Base-by-base conservation (phyloP, 2,329 filamentous ascomycete genomes). In the Cercospora nicotianae region DNA sequence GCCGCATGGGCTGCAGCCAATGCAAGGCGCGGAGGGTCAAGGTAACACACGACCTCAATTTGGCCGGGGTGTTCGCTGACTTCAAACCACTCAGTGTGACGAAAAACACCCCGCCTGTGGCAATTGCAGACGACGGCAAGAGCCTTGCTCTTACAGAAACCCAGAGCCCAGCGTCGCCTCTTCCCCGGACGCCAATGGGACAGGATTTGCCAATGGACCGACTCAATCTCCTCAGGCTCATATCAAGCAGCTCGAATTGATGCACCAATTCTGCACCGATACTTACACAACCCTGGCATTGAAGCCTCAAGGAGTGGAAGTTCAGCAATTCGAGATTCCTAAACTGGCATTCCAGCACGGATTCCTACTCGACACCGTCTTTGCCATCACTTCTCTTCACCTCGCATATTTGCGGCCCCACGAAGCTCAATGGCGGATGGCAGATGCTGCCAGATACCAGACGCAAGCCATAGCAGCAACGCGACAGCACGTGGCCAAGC, bases 11-110 rank as follows among this genome's bases (percentile, higher is more conserved):
- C 16, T 75, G 73, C 64, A 66, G 68, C 8, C 73, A 74, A 33
- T 76, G 74, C 70, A 76, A 76, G 28, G 66, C 69, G 16, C 68
- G 74, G 28, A 67, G 74, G 58, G 74, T 76, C 28, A 76, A 76
- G 70, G 72, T 73, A 60, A 26, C 48, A 36, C 55, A 36, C 55
- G 55, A 36, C n/a, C 18, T 36, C 28, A 31, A 59, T 36, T 36
- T 18, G 9, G 28, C 28, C 18, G 8, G 28, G 18, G 23, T 18
- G 9, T 59, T 20, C n/a, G 55, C 55, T 59, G 28, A 59, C 30
- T n/a, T 33, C 16, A 10, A 28, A n/a, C 26, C 28, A 13, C 20
- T 20, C 42, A 72, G 69, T 72, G 70, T 55, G 69, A 72, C 58
- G 70, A 72, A 58, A 55, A 61, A 12, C 68, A 68, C 45, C 70